A percentile compares a stretch with the other conserved stretches of the same genome.
These are phyloP conservation scores for Candida andamanensis DNA, from an alignment of 805 yeast genomes.

Conservation along the genomic window DNA sequence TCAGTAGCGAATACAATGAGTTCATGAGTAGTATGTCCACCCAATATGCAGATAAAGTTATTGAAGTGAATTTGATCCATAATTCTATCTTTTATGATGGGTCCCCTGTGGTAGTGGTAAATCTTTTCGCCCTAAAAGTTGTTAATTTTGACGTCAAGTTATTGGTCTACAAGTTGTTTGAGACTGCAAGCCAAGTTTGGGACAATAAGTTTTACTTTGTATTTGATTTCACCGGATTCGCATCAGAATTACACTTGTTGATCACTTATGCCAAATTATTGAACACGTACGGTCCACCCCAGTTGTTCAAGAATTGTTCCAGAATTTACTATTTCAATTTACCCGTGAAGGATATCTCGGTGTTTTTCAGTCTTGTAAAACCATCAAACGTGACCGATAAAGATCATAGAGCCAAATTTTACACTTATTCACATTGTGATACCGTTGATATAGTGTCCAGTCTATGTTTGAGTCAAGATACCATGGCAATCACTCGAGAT, in stretches of 20 bases:
- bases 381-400: constrained; percentile 13
- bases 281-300: constrained; percentile 46
- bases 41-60: constrained; percentile 43
- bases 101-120: constrained; percentile 57
- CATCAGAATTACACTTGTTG: constrained; percentile 17
- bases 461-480: constrained; percentile 31
- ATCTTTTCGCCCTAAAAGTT: constrained; percentile 28
- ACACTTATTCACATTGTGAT: constrained; percentile 32
- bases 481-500: constrained; percentile 31
- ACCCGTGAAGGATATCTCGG: constrained; percentile 26
- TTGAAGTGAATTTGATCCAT: constrained; percentile 46
- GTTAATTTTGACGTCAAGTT: constrained; percentile 43
- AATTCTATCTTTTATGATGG: constrained; percentile 72
- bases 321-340: constrained; percentile 49
- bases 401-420: constrained; percentile 16
- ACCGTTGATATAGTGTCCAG: constrained; percentile 26
- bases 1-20: constrained; percentile 49
- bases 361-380: constrained; percentile 19
- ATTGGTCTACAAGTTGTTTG: constrained; percentile 55
- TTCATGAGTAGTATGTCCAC: constrained; percentile 66
- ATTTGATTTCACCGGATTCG: constrained; percentile 64
- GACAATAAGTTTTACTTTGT: constrained; percentile 58
- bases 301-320: constrained; percentile 47
- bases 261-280: constrained; percentile 30
- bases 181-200: constrained; percentile 68